phyloP scores from a whole-genome alignment of 2,329 filamentous ascomycete species.

The Phyllosticta citriasiana region DNA sequence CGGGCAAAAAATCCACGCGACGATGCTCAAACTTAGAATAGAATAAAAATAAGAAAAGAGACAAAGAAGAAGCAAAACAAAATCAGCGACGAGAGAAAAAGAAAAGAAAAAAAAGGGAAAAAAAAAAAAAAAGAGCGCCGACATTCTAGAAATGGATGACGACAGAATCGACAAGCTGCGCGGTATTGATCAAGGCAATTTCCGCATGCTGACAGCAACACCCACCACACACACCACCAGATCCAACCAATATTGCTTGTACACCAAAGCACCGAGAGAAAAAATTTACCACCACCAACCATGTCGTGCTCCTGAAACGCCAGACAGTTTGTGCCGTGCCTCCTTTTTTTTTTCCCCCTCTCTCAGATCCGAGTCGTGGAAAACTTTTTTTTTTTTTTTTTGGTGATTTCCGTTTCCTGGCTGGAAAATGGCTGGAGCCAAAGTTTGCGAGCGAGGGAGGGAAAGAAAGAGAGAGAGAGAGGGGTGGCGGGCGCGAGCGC shows the following conservation, averaged over 20 bases:
- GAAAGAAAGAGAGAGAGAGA: no score
- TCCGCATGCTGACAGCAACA: slow-evolving; percentile 1
- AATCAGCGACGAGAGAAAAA: no score
- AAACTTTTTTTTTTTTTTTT: slow-evolving; percentile 1
- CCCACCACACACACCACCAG: not conserved
- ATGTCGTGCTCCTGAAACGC: slow-evolving; percentile 11
- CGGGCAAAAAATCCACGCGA: slow-evolving; percentile 3
- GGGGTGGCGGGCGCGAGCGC: no score
- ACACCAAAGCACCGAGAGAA: slow-evolving; percentile 8
- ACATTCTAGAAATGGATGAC: not conserved
- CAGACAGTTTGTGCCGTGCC: not conserved
- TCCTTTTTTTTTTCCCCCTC: not conserved
- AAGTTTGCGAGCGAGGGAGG: not conserved
- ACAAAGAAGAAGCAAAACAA: no score
- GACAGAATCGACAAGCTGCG: not conserved
- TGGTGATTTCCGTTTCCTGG: not conserved
- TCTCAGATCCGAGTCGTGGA: not conserved
- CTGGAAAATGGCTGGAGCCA: not conserved
- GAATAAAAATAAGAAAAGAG: no score
- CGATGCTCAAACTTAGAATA: slow-evolving; percentile 7
- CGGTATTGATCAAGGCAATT: not conserved
- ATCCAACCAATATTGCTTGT: slow-evolving; percentile 10
- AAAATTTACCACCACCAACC: not conserved
- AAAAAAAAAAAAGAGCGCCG: not conserved
- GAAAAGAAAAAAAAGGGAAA: not conserved